phyloP scores from a whole-genome alignment of 139 green algal genomes.

The Haematococcus lacustris region DNA sequence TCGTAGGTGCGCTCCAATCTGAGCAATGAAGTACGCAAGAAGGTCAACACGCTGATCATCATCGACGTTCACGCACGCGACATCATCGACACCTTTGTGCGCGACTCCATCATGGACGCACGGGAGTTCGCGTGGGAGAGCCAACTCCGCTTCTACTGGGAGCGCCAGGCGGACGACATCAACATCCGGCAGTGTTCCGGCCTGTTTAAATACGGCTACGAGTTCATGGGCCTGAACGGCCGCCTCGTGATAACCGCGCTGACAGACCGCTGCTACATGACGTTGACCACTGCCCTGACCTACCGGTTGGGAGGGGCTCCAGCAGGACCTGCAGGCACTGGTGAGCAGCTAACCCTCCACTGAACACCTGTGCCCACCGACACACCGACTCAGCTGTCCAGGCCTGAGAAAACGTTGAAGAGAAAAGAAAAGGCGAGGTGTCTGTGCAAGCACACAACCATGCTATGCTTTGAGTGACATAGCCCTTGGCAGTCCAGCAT shows the following conservation, averaged over 20 bases:
- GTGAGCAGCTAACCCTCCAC: constrained; percentile 11
- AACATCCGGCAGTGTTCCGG: constrained; percentile 69
- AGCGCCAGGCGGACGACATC: constrained; percentile 61
- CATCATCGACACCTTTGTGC: constrained; percentile 76
- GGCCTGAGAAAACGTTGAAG: too few species aligned
- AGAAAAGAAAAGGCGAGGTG: too few species aligned
- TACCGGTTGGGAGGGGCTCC: constrained; percentile 72
- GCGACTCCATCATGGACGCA: constrained; percentile 70
- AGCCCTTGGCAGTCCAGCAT: not conserved
- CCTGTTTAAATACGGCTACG: constrained; percentile 70
- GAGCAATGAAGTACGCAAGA: constrained; percentile 55
- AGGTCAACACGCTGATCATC: constrained; percentile 83
- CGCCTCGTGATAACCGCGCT: constrained; percentile 76
- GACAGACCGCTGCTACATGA: constrained; percentile 85
- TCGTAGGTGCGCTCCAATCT: constrained; percentile 53
- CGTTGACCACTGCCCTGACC: constrained; percentile 71
- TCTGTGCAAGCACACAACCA: not conserved
- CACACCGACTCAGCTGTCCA: too few species aligned
- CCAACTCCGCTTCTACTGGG: constrained; percentile 81
- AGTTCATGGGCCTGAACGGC: constrained; percentile 83
- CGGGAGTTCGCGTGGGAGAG: constrained; percentile 80
- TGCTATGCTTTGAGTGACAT: not conserved
- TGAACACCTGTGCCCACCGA: not conserved
- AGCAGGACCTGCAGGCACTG: constrained; percentile 69
- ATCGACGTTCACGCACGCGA: constrained; percentile 77